Percentiles rank a stretch among this genome's conserved stretches.
Evolutionary conservation across 306 rosid species (phyloP).

Genomic region (Cucurbita ficifolia): DNA sequence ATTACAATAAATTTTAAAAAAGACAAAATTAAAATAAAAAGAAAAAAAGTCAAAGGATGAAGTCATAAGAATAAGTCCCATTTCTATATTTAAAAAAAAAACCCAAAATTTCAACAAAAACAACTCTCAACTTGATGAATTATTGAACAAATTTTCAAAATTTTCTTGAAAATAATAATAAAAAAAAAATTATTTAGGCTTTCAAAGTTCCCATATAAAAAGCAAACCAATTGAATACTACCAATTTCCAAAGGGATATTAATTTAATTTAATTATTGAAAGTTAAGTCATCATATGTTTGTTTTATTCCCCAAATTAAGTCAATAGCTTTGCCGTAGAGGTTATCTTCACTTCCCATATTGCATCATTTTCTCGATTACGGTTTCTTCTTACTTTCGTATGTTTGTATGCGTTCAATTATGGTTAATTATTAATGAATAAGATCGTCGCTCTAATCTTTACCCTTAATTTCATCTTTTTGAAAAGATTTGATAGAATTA

Average conservation of each 20-base stretch:
- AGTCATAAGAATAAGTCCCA: not conserved
- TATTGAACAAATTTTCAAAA: not conserved
- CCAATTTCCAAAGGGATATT: conserved; percentile 6
- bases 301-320: not conserved
- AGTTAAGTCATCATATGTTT: not conserved
- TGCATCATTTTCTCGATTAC: not conserved
- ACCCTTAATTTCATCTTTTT: no score
- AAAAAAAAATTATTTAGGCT: not conserved
- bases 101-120: not conserved
- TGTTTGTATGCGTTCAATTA: no score
- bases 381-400: no score
- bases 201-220: not conserved
- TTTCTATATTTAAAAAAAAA: not conserved
- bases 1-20: not conserved
- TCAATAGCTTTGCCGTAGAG: not conserved
- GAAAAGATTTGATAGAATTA: no score
- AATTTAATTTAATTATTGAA: not conserved
- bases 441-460: no score
- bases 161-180: not conserved
- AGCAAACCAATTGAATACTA: not conserved
- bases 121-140: not conserved
- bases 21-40: no score
- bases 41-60: not conserved
- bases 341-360: not conserved
- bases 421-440: no score